Evolutionary conservation across 1,284 basidiomycete species (phyloP).

Genomic region (Tilletia walkeri): DNA sequence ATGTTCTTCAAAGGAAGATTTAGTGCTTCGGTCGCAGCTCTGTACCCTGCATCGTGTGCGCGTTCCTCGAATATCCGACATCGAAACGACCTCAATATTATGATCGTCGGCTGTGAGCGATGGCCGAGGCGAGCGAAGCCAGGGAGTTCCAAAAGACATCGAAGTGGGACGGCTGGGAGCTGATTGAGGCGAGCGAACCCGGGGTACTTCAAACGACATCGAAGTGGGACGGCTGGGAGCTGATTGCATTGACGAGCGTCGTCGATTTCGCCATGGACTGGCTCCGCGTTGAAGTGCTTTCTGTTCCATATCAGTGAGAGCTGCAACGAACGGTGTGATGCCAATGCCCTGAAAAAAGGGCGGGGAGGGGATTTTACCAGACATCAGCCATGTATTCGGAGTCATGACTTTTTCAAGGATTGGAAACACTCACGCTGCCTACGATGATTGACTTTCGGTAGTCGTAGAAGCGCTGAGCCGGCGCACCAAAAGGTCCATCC

Average conservation of each 20-base stretch:
- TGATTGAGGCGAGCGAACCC: background rate
- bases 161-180: background rate
- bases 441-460: slow-evolving; percentile 19
- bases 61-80: background rate
- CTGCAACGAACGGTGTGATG: slow-evolving; percentile 21
- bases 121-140: background rate
- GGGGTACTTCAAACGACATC: background rate
- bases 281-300: background rate
- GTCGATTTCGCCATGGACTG: background rate
- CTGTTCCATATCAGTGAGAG: slow-evolving; percentile 20
- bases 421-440: slow-evolving; percentile 13
- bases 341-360: slow-evolving; percentile 19
- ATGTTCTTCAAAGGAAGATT: background rate
- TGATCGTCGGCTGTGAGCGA: background rate
- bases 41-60: background rate
- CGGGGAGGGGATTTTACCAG: background rate
- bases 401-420: no score
- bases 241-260: background rate
- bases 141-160: background rate
- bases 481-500: slow-evolving; percentile 24
- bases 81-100: background rate
- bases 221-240: background rate
- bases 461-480: slow-evolving; percentile 23
- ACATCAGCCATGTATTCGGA: background rate
- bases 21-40: background rate